Evolutionary conservation across 305 asterid genomes (phyloP), one percentile per base, ranked within the genome.

Genomic region (Fraxinus angustifolia): DNA sequence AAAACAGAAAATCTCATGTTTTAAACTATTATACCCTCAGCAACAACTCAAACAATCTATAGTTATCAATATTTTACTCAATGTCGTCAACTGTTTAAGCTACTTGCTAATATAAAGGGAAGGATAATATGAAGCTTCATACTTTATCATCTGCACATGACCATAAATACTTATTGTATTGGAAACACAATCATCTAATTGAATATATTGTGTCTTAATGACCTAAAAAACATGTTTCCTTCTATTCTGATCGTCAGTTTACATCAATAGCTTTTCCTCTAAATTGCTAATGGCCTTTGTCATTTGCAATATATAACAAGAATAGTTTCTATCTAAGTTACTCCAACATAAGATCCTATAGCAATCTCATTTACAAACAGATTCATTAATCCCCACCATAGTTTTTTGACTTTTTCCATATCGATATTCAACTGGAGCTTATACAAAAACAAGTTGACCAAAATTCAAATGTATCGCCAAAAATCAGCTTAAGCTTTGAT

Each of bases 11-110:
- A 38, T 11, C 40, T 4, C 35, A 8, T 77, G 79, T 81, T 67
- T 67, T 11, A 67, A 67, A 11, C 34, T 42, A 30, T 75, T 48
- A 78, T 8, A 82, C 73, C 33, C 60, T 40, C 8, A 70, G 74
- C 78, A 78, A 72, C 48, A 79, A 76, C 81, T 76, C 85, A 76
- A 77, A 28, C 16, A 70, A 76, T 79, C 34, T 38, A 48, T 75
- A 60, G 73, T 80, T 34, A 82, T 14, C 48, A 8, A 12, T 26
- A 42, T 38, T 77, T 42, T 60, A 48, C 78, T 42, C 70, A 30
- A 38, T 60, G 34, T 23, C 31, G 23, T 74, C 62, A 33, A 75
- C 78, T 78, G 74, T 38, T 38, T 21, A 77, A 38, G 8, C 48
- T 53, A 71, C 53, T 50, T 71, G 48, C 79, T 28, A 76, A 16